These are phyloP conservation scores for Sclerotiophoma versabilis DNA, from an alignment of 2,329 filamentous ascomycete species.

Conservation along the genomic window DNA sequence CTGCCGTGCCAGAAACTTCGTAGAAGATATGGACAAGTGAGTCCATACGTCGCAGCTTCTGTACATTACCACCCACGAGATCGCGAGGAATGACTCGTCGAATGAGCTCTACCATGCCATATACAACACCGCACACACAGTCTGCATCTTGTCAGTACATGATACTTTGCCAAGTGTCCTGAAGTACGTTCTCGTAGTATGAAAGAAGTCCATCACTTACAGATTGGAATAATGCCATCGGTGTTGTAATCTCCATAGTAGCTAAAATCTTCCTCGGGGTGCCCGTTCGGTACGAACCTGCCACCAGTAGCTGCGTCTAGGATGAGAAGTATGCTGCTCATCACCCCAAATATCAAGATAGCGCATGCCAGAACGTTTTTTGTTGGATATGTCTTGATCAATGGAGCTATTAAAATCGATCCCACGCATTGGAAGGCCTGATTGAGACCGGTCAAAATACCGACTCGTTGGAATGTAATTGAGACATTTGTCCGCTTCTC, in stretches of 20 bases:
- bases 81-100: constrained; percentile 60
- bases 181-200: background rate
- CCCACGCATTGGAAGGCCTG: constrained; percentile 61
- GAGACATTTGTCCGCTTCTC: constrained; percentile 41
- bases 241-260: constrained; percentile 60
- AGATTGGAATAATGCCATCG: constrained; percentile 60
- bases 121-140: constrained; percentile 37
- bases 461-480: constrained; percentile 58
- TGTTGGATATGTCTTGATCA: constrained; percentile 58
- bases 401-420: constrained; percentile 59
- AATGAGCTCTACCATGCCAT: constrained; percentile 61
- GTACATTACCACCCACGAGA: constrained; percentile 59
- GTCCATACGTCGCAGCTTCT: constrained; percentile 58
- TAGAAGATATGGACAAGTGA: constrained; percentile 58
- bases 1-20: constrained; percentile 57
- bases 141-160: constrained; percentile 23
- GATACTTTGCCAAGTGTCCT: background rate
- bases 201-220: constrained; percentile 19
- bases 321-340: constrained; percentile 58
- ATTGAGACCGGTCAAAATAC: constrained; percentile 58
- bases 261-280: constrained; percentile 49
- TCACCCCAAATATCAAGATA: constrained; percentile 56
- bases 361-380: constrained; percentile 56
- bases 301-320: constrained; percentile 59
- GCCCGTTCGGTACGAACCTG: constrained; percentile 48